Percentiles rank a stretch among this genome's conserved stretches.
Evolutionary conservation across 1,139 yeast species (phyloP).

Genomic region (Pichia sp.): DNA sequence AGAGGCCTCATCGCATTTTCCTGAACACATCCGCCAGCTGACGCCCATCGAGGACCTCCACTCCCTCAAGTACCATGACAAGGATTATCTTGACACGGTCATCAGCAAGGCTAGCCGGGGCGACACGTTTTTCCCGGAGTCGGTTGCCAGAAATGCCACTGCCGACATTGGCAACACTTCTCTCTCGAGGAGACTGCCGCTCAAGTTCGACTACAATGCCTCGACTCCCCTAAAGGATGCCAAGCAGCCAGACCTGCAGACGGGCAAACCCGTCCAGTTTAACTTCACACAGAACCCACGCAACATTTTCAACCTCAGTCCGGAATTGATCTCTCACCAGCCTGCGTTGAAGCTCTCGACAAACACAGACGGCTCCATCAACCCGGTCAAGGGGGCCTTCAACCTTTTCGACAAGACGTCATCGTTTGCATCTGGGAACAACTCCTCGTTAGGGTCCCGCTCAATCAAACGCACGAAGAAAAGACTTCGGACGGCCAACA

Average conservation of each 20-base stretch:
- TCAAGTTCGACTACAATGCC: background rate
- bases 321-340: slow-evolving; percentile 30
- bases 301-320: slow-evolving; percentile 20
- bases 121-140: slow-evolving; percentile 26
- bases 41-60: slow-evolving; percentile 23
- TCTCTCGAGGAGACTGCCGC: slow-evolving; percentile 12
- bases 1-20: slow-evolving; percentile 12
- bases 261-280: slow-evolving; percentile 10
- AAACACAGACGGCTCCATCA: slow-evolving; percentile 32
- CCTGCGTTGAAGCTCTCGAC: slow-evolving; percentile 34
- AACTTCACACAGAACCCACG: slow-evolving; percentile 1
- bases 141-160: background rate
- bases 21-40: slow-evolving; percentile 11
- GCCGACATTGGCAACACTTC: background rate
- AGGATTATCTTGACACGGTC: slow-evolving; percentile 23
- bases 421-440: slow-evolving; percentile 22
- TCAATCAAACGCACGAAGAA: slow-evolving; percentile 19
- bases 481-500: slow-evolving; percentile 9
- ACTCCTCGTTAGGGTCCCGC: slow-evolving; percentile 14
- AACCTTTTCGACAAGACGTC: slow-evolving; percentile 44
- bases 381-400: slow-evolving; percentile 42
- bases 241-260: background rate
- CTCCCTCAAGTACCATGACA: slow-evolving; percentile 14
- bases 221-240: slow-evolving; percentile 10
- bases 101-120: slow-evolving; percentile 26